Percentiles rank a stretch among this genome's conserved stretches.
These are phyloP conservation scores for Diaporthe citriasiana DNA, from an alignment of 2,329 filamentous ascomycete genomes.

Conservation along the genomic window DNA sequence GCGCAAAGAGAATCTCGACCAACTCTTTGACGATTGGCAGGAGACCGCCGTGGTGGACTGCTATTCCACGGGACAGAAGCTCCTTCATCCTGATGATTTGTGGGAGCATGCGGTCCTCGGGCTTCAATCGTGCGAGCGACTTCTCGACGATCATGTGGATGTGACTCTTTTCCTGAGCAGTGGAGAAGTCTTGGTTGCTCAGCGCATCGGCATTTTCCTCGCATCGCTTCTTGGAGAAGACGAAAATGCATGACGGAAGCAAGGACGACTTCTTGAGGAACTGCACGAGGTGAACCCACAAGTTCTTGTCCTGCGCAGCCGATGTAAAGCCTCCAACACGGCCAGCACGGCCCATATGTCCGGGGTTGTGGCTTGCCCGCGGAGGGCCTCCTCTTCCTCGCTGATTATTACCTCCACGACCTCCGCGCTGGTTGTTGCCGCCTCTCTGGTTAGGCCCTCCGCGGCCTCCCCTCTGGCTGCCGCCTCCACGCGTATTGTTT, in stretches of 20 bases:
- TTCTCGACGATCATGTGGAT: slow-evolving; percentile 99
- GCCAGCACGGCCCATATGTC: slow-evolving; percentile 92
- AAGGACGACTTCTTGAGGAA: slow-evolving; percentile 89
- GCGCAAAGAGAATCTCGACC: slow-evolving; percentile 96
- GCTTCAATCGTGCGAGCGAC: slow-evolving; percentile 90
- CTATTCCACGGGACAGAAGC: slow-evolving; percentile 87
- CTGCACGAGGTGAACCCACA: slow-evolving; percentile 97
- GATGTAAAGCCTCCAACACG: slow-evolving; percentile 88
- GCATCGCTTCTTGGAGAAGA: slow-evolving; percentile 98
- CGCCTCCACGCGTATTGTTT: slow-evolving; percentile 59
- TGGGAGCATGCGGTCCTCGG: slow-evolving; percentile 89
- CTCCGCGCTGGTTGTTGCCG: slow-evolving; percentile 62
- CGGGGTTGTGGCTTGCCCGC: slow-evolving; percentile 73
- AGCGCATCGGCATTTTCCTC: slow-evolving; percentile 97
- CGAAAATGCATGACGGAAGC: slow-evolving; percentile 95
- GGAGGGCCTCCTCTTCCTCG: slow-evolving; percentile 71
- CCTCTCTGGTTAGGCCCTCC: slow-evolving; percentile 63
- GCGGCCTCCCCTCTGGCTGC: slow-evolving; percentile 65
- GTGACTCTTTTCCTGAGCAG: slow-evolving; percentile 92
- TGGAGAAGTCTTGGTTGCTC: slow-evolving; percentile 95
- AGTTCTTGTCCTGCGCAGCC: slow-evolving; percentile 92
- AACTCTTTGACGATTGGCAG: slow-evolving; percentile 98
- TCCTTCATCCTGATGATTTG: slow-evolving; percentile 92
- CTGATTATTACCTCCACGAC: slow-evolving; percentile 64
- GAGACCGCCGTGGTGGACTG: slow-evolving; percentile 95